Percentiles rank a stretch among this genome's conserved stretches.
Conservation (phyloP, 2,329 filamentous ascomycete genomes). For the Trichoderma koningiopsis region DNA sequence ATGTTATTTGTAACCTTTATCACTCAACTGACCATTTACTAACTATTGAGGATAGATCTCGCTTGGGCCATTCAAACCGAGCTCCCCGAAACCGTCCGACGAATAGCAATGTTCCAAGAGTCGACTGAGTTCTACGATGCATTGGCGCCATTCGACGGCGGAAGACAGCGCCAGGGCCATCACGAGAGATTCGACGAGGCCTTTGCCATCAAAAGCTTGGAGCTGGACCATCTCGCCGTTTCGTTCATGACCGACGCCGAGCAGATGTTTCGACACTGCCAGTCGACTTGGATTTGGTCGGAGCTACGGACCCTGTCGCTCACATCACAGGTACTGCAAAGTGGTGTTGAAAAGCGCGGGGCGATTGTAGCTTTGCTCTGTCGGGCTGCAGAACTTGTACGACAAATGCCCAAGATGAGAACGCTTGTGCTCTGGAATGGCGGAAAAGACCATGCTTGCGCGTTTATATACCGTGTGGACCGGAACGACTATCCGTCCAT, state of each 20-base stretch:
- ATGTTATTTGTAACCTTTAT: constrained; percentile 30
- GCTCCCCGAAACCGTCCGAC: constrained; percentile 34
- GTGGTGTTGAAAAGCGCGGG: constrained; percentile 18
- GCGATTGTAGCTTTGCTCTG: constrained; percentile 33
- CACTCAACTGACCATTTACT: not conserved
- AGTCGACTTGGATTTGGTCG: constrained; percentile 29
- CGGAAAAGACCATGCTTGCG: constrained; percentile 35
- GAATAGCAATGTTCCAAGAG: constrained; percentile 36
- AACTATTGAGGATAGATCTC: constrained; percentile 23
- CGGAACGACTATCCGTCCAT: constrained; percentile 30
- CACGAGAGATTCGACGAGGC: not conserved
- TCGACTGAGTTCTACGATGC: constrained; percentile 29
- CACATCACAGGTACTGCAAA: constrained; percentile 37
- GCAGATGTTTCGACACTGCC: constrained; percentile 31
- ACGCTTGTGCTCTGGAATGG: constrained; percentile 42
- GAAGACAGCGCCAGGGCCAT: not conserved
- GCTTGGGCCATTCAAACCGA: not conserved
- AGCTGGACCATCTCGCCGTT: constrained; percentile 34
- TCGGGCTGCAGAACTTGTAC: constrained; percentile 31
- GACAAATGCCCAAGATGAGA: constrained; percentile 37
- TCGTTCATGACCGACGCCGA: constrained; percentile 36
- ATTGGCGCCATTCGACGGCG: constrained; percentile 11
- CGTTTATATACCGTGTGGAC: constrained; percentile 38
- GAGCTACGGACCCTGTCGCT: constrained; percentile 37
- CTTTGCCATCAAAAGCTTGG: constrained; percentile 29